These are phyloP conservation scores for Pseudogymnoascus sp. DNA, from an alignment of 2,329 filamentous ascomycete genomes.

Conservation along the genomic window DNA sequence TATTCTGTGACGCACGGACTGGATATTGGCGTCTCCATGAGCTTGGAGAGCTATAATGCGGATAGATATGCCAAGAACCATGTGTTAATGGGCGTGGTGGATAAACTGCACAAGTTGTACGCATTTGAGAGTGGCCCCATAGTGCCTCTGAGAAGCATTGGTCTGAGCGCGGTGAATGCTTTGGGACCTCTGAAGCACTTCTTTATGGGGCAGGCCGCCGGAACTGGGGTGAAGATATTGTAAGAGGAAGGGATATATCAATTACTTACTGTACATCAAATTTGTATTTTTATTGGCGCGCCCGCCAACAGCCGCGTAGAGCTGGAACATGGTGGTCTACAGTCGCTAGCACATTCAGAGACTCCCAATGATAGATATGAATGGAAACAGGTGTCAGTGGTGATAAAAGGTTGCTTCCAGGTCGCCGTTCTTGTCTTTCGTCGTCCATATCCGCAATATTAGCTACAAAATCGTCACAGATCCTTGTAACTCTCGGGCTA, in stretches of 20 bases:
- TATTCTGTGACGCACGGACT: constrained; percentile 75
- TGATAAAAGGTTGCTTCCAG: background rate
- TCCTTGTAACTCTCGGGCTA: background rate
- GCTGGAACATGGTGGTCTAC: background rate
- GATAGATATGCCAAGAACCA: constrained; percentile 81
- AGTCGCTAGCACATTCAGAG: background rate
- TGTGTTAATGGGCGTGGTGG: constrained; percentile 68
- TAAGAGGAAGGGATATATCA: constrained; percentile 12
- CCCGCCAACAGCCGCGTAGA: background rate
- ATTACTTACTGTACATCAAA: background rate
- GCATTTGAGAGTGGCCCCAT: constrained; percentile 72
- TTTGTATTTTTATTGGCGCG: background rate
- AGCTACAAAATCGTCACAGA: background rate
- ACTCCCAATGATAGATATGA: background rate
- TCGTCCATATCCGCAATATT: background rate
- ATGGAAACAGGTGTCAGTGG: background rate
- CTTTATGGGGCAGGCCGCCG: constrained; percentile 70
- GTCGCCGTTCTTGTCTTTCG: background rate
- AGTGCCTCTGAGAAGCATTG: constrained; percentile 70
- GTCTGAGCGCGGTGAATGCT: constrained; percentile 68
- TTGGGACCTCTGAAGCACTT: constrained; percentile 72
- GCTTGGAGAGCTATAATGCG: constrained; percentile 71
- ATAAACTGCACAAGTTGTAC: constrained; percentile 91
- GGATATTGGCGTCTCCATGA: constrained; percentile 74
- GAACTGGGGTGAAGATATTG: constrained; percentile 43